Evolutionary conservation across 192 early-diverging fungal genomes (phyloP), one percentile per base, ranked within the genome.

Genomic region (Chytriomyces confervae): DNA sequence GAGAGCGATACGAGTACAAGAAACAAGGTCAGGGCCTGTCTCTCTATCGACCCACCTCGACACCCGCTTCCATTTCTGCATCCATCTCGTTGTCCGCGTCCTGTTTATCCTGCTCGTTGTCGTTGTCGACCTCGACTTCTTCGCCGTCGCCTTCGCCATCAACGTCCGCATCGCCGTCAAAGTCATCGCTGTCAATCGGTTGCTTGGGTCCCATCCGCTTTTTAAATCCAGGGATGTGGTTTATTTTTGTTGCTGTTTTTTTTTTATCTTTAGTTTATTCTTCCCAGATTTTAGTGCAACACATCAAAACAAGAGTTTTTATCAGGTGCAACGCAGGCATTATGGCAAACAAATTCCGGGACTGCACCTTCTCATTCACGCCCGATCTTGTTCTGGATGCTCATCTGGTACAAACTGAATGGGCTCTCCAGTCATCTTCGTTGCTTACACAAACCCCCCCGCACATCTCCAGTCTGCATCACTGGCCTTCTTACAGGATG

Each of bases 401-500:
- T 0, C 77, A 64, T 20, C 50, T 78, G 67, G 69, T 78, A 53
- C 9, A n/a, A 9, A 3, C 16, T 24, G 36, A 48, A n/a, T 23
- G 10, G 16, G 36, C 71, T 43, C 9, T 48, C 13, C 69, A 13
- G n/a, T 65, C 23, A n/a, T 27, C 20, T 18, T 27, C 18, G 10
- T n/a, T 61, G 63, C 36, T 65, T 43, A 27, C 63, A 43, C 63
- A 27, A 20, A 13, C 18, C 63, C 5, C 5, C 29, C 11, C 18
- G 11, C 53, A 16, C 72, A 27, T 11, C 18, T 71, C 24, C 69
- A 83, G 82, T 43, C 27, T 24, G 84, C 88, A 27, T 84, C 87
- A 7, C 86, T 94, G 50, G 81, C 85, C 7, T 93, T 92, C 61
- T 63, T 92, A 27, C 66, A 77, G 60, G 92, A 94, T 51, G 89